Percentiles rank a stretch among this genome's conserved stretches.
phyloP scores from a whole-genome alignment of 1,284 basidiomycete genomes.

The Ganoderma leucocontextum region DNA sequence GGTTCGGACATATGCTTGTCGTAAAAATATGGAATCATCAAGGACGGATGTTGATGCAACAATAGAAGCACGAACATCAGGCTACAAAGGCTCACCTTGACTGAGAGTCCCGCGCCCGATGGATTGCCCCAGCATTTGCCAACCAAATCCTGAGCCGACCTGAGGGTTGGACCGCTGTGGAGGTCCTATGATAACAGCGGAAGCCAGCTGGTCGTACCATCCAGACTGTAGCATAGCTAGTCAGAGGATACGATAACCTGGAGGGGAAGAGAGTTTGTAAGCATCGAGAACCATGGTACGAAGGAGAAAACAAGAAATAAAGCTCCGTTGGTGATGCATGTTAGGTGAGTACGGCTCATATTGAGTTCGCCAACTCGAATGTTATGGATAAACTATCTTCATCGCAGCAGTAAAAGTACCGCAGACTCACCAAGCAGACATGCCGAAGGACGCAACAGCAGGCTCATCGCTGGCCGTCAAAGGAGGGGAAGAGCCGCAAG shows the following conservation, averaged over 20 bases:
- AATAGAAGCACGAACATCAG: conserved; percentile 7
- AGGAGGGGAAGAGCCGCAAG: not conserved
- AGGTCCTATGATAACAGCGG: too few species aligned
- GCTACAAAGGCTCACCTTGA: conserved; percentile 22
- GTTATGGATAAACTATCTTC: conserved; percentile 72
- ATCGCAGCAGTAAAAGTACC: conserved; percentile 37
- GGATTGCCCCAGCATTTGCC: not conserved
- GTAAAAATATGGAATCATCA: conserved; percentile 51
- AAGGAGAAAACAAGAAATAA: conserved; percentile 6
- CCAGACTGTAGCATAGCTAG: too few species aligned
- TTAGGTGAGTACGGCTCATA: conserved; percentile 74
- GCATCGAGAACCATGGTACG: not conserved
- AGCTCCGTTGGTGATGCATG: conserved; percentile 85
- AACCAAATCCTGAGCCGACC: not conserved
- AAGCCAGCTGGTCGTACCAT: too few species aligned
- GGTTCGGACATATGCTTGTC: conserved; percentile 69
- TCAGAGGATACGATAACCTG: not conserved
- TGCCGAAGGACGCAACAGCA: not conserved
- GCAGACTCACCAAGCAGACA: conserved; percentile 33
- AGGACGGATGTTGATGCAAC: conserved; percentile 34
- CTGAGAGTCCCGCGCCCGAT: not conserved
- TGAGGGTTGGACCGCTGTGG: not conserved
- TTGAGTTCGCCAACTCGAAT: conserved; percentile 70
- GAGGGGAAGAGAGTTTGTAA: not conserved
- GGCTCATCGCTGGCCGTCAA: not conserved